phyloP scores from a whole-genome alignment of 257 asterid species.

The Rehmannia glutinosa region DNA sequence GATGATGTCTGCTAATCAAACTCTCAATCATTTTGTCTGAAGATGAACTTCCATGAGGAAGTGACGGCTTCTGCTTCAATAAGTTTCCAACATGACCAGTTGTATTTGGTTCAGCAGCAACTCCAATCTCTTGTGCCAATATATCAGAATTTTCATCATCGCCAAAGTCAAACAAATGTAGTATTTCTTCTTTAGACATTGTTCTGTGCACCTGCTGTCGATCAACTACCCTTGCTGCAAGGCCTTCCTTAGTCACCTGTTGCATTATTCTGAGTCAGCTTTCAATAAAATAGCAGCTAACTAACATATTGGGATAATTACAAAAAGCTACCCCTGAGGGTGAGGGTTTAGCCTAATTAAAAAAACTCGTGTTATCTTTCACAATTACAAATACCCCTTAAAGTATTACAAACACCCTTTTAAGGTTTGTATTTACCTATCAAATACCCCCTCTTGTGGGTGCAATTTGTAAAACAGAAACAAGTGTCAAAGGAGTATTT shows the following conservation, averaged over 20 bases:
- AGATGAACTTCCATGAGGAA: conserved; percentile 55
- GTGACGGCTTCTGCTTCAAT: conserved; percentile 54
- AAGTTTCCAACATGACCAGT: conserved; percentile 37
- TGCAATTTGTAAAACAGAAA: no score
- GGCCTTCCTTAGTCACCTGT: conserved; percentile 99
- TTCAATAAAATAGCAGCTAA: no score
- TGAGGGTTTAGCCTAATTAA: no score
- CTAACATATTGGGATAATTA: no score
- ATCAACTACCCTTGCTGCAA: conserved; percentile 98
- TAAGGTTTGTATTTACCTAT: no score
- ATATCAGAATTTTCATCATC: conserved; percentile 76
- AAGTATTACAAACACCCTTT: no score
- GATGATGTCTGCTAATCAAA: conserved; percentile 73
- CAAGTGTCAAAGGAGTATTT: no score
- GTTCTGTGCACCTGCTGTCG: conserved; percentile 95
- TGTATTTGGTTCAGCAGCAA: conserved; percentile 33
- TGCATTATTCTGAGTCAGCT: conserved; percentile 5
- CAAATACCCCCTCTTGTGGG: no score
- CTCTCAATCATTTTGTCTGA: conserved; percentile 64
- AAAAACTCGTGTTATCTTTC: no score
- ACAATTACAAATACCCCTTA: no score
- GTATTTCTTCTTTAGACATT: conserved; percentile 94
- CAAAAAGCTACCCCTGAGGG: no score
- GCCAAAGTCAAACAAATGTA: conserved; percentile 88
- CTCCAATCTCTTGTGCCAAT: conserved; percentile 45